Base-by-base conservation (phyloP, 441 rosid genomes). In the Cnidoscolus chayamansa region DNA sequence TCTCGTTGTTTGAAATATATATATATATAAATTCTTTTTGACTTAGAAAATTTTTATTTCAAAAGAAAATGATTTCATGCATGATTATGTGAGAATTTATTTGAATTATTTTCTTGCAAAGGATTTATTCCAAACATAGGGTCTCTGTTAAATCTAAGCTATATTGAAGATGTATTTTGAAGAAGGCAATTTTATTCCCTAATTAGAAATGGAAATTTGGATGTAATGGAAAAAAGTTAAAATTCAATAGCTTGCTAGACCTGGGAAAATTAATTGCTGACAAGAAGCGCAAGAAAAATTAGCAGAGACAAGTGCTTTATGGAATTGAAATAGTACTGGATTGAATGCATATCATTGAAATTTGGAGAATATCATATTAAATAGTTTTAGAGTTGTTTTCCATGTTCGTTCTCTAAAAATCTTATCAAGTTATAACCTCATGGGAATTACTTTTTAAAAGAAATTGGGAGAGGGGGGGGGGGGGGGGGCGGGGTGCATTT, bases 351-450 rank as follows among this genome's bases (percentile, higher is more conserved):
- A 2, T 25, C 51, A 13, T 16, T 49, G 53, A 19, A 65, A 49
- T 49, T 12, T 15, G 17, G 31, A 15, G n/a, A 65, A 9, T 56
- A 30, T 25, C 10, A 50, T 49, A 49, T 49, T 59, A 17, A 25
- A 48, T 13, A 25, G 67, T 7, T 59, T 13, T 49, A 4, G 57
- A 48, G 54, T 65, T 65, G 56, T 65, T 65, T 65, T 13, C 11
- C 13, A 25, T 25, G 43, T 13, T 54, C 11, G 48, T 13, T 68
- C 12, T 13, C 6, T 65, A 5, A 11, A 2, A 17, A 19, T 19
- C 35, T 10, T 54, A 3, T 54, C 3, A 45, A 11, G 8, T 64
- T 11, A 43, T 45, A 19, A 8, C 17, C 5, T 47, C 35, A n/a
- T 48, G 61, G 47, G 4, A 19, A 7, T 10, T n/a, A 13, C 32